Conservation (phyloP, 768 basidiomycete species). For the Mycena belliarum region DNA sequence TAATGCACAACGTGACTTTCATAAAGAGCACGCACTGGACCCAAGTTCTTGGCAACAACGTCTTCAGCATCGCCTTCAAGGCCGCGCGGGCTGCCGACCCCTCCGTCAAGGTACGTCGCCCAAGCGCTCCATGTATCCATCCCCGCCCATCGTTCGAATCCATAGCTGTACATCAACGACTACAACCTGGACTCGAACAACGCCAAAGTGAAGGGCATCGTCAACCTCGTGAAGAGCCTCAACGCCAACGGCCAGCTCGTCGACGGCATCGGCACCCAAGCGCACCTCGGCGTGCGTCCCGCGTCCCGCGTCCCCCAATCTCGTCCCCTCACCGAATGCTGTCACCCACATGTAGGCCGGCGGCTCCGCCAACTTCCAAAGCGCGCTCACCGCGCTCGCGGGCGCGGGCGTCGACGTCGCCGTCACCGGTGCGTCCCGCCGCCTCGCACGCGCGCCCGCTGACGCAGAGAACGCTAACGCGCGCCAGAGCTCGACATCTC, state of each 20-base stretch:
- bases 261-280: constrained; percentile 52
- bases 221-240: constrained; percentile 34
- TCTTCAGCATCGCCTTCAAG: constrained; percentile 52
- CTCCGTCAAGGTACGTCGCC: constrained; percentile 39
- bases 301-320: too few species aligned
- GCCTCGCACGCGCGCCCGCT: not conserved
- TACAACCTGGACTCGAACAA: constrained; percentile 51
- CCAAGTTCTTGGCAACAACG: constrained; percentile 31
- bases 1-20: too few species aligned
- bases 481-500: constrained; percentile 42
- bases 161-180: constrained; percentile 44
- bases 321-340: too few species aligned
- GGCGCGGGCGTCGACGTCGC: constrained; percentile 44
- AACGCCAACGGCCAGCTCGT: constrained; percentile 42
- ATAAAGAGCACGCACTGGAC: constrained; percentile 16
- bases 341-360: too few species aligned
- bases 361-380: constrained; percentile 41
- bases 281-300: constrained; percentile 39
- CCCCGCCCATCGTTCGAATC: too few species aligned
- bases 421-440: constrained; percentile 38
- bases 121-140: too few species aligned
- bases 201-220: constrained; percentile 43
- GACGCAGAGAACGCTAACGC: not conserved
- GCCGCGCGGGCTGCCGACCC: constrained; percentile 52
- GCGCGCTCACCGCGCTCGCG: constrained; percentile 48